These are phyloP conservation scores for Leccinellum albellum DNA, from an alignment of 768 basidiomycete genomes.

Conservation along the genomic window DNA sequence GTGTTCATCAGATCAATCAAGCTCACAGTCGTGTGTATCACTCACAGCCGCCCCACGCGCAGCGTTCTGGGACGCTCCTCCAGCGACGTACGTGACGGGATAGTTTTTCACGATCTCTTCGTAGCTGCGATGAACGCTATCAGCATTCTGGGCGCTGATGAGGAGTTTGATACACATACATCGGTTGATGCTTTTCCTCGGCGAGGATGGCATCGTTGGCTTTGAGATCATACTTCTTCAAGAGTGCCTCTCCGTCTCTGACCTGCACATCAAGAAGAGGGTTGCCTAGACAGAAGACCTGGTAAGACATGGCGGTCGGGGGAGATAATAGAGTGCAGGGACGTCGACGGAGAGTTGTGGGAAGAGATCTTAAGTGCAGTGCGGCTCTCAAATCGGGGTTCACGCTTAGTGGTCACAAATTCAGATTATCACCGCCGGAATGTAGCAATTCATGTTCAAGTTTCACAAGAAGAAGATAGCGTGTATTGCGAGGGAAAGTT, in stretches of 20 bases:
- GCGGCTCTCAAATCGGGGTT: neutral
- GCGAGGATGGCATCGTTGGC: constrained; percentile 96
- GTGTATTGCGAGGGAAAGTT: neutral
- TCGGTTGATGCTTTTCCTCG: constrained; percentile 78
- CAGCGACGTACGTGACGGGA: constrained; percentile 87
- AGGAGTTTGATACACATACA: constrained; percentile 43
- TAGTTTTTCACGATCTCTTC: constrained; percentile 77
- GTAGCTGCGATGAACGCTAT: constrained; percentile 53
- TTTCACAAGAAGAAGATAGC: neutral
- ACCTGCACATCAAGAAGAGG: constrained; percentile 97
- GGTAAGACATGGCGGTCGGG: constrained; percentile 47
- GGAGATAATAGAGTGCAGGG: constrained; percentile 1
- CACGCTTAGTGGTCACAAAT: neutral
- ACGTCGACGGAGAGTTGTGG: constrained; percentile 13
- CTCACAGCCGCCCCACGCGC: constrained; percentile 94
- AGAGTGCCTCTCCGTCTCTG: constrained; percentile 73
- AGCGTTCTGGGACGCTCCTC: constrained; percentile 95
- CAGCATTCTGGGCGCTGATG: neutral
- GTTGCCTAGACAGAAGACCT: constrained; percentile 89
- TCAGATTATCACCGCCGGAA: neutral
- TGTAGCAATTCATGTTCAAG: no score
- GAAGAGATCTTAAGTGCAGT: neutral
- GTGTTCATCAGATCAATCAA: neutral
- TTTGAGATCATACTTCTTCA: constrained; percentile 87
- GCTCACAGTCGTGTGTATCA: constrained; percentile 6